Percentiles rank a stretch among this genome's conserved stretches.
These are phyloP conservation scores for Nissolia schottii DNA, from an alignment of 306 rosid genomes.

Conservation along the genomic window DNA sequence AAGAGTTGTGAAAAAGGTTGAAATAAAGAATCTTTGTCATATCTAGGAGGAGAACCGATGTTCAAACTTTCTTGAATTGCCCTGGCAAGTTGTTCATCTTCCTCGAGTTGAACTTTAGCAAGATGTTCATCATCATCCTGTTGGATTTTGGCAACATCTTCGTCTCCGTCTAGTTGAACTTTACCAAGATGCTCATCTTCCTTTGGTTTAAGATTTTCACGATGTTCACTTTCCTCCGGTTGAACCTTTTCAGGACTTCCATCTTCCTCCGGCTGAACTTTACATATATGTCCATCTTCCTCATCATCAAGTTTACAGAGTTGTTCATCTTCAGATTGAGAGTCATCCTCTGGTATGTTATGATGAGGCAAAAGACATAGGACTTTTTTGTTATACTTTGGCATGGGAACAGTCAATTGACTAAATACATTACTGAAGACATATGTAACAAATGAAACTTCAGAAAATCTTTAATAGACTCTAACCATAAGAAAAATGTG, in stretches of 20 bases:
- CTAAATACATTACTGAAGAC: neutral
- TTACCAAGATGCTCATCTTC: conserved; percentile 42
- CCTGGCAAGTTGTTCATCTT: conserved; percentile 87
- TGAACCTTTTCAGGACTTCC: conserved; percentile 20
- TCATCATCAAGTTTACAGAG: conserved; percentile 28
- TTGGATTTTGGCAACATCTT: conserved; percentile 28
- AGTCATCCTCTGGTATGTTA: conserved; percentile 48
- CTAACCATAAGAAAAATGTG: neutral
- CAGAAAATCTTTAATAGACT: neutral
- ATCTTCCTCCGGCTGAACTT: conserved; percentile 30
- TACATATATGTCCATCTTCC: conserved; percentile 33
- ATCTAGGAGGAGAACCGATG: conserved; percentile 59
- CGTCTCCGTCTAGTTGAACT: conserved; percentile 52
- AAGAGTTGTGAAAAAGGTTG: conserved; percentile 43
- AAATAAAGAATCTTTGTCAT: conserved; percentile 36
- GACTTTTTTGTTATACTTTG: neutral
- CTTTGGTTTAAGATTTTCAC: conserved; percentile 12
- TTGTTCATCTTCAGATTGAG: conserved; percentile 44
- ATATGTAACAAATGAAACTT: neutral
- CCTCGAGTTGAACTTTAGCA: conserved; percentile 47
- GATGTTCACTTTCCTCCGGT: conserved; percentile 33
- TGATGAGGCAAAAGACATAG: conserved; percentile 7
- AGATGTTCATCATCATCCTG: conserved; percentile 47
- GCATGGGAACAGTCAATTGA: neutral
- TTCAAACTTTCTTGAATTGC: conserved; percentile 85